Base-by-base conservation (phyloP, 2,329 filamentous ascomycete genomes). In the Furcasterigmium furcatum region DNA sequence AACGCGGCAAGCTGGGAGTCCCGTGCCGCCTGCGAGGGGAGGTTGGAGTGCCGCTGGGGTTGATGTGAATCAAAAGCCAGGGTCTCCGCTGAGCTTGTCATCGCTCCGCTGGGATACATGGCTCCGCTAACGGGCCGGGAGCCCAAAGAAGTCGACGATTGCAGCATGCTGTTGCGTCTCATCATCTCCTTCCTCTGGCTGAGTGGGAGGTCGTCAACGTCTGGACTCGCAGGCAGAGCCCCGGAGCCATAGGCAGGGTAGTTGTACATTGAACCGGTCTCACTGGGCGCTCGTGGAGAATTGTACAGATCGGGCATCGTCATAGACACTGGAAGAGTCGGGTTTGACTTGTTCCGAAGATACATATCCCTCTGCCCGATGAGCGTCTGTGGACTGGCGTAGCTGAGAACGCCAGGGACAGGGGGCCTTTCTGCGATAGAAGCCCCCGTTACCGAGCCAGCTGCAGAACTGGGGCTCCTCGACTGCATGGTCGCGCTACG, bases 151-250 rank as follows among this genome's bases (percentile, higher is more conserved):
- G 53, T 55, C 50, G 52, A 47, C 0, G 56, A 63, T 34, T 54
- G 55, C 51, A 66, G 60, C 40, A 70, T 50, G 51, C 61, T 73
- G 35, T 79, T 75, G 25, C 78, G 50, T 9, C 46, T 79, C 45
- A 87, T 80, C 22, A 87, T 63, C 38, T 79, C 68, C 45, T 76
- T 77, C 36, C 87, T 82, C 55, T 87, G 80, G 35, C 81, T 85
- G 16, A 94, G 73, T 0, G 88, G 84, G 53, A 92, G 73, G 46
- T 91, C 80, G 49, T 91, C 88, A 2, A 75, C 70, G 52, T 80
- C 77, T 16, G 69, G 58, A 18, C 59, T 60, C 9, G 60, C 18
- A 48, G 45, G 55, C 52, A 18, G 59, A 51, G 32, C 56, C 48
- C 21, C 18, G 3, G 50, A 49, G 16, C n/a, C 46, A 43, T 64